These are phyloP conservation scores for Podaxis sp. DNA, from an alignment of 768 basidiomycete genomes.

Conservation along the genomic window DNA sequence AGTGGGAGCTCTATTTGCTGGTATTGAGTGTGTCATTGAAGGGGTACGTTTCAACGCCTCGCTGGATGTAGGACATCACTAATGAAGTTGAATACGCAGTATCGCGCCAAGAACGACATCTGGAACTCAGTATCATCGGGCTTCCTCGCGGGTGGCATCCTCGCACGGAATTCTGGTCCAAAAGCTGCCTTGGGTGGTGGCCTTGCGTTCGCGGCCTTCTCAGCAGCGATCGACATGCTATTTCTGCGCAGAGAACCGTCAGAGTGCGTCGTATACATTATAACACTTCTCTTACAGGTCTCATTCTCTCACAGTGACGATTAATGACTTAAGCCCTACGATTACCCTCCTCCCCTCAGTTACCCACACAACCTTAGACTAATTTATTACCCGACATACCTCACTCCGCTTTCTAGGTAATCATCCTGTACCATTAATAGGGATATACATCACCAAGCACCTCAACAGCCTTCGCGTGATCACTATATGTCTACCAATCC, in stretches of 20 bases:
- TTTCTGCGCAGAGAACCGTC: conserved; percentile 78
- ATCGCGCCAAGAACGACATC: conserved; percentile 95
- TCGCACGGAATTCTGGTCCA: conserved; percentile 85
- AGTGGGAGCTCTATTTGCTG: conserved; percentile 92
- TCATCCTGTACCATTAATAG: conserved; percentile 4
- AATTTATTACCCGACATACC: conserved; percentile 17
- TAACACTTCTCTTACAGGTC: not conserved
- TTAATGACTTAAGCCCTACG: not conserved
- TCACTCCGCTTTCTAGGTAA: conserved; percentile 9
- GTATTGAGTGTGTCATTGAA: conserved; percentile 93
- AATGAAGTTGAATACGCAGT: conserved; percentile 40
- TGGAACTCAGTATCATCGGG: conserved; percentile 87
- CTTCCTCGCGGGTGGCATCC: conserved; percentile 82
- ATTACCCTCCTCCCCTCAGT: not conserved
- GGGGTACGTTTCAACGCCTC: conserved; percentile 52
- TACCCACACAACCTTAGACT: conserved; percentile 10
- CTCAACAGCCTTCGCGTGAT: not conserved
- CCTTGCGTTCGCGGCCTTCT: conserved; percentile 90
- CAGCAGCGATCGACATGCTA: conserved; percentile 75
- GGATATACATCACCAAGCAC: not conserved
- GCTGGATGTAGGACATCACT: conserved; percentile 1
- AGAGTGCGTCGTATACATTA: conserved; percentile 37
- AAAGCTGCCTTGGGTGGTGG: conserved; percentile 87
- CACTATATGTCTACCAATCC: no score
- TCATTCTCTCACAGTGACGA: conserved; percentile 5